Percentiles rank a stretch among this genome's conserved stretches.
These are phyloP conservation scores for Rhynchosporium graminicola DNA, from an alignment of 2,329 filamentous ascomycete genomes.

Conservation along the genomic window DNA sequence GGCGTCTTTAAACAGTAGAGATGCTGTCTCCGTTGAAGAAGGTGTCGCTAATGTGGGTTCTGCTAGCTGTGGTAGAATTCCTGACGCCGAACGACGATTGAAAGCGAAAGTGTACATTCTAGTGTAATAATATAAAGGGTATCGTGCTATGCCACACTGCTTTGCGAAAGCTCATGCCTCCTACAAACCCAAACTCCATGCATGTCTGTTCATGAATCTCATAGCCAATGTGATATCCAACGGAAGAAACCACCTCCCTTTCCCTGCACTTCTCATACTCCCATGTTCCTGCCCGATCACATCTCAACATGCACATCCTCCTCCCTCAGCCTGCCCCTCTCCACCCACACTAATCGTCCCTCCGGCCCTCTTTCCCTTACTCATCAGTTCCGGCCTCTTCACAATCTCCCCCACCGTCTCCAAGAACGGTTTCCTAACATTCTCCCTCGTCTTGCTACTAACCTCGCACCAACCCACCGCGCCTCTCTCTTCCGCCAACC, in stretches of 20 bases:
- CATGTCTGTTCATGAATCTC: constrained; percentile 11
- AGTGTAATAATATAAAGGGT: constrained; percentile 38
- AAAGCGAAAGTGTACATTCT: constrained; percentile 36
- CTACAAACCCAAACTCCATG: constrained; percentile 22
- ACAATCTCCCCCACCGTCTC: constrained; percentile 54
- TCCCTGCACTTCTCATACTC: not conserved
- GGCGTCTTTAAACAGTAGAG: not conserved
- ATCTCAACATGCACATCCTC: constrained; percentile 34
- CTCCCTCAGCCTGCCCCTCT: constrained; percentile 18
- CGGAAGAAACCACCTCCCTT: not conserved
- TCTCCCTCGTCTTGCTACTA: constrained; percentile 55
- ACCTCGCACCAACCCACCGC: constrained; percentile 54
- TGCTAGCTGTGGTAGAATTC: constrained; percentile 64
- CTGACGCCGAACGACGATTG: constrained; percentile 48
- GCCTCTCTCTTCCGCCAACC: constrained; percentile 48
- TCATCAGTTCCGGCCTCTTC: constrained; percentile 47
- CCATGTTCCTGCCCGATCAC: not conserved
- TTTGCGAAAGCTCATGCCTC: constrained; percentile 21
- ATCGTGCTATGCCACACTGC: constrained; percentile 33
- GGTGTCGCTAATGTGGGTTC: constrained; percentile 19
- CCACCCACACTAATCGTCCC: constrained; percentile 32
- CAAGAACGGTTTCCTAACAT: constrained; percentile 53
- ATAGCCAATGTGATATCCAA: constrained; percentile 10
- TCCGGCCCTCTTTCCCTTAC: constrained; percentile 28
- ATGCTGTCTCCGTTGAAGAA: not conserved